Evolutionary conservation across 805 yeast species (phyloP), one percentile per base, ranked within the genome.

Genomic region (Yamadazyma phyllophila): DNA sequence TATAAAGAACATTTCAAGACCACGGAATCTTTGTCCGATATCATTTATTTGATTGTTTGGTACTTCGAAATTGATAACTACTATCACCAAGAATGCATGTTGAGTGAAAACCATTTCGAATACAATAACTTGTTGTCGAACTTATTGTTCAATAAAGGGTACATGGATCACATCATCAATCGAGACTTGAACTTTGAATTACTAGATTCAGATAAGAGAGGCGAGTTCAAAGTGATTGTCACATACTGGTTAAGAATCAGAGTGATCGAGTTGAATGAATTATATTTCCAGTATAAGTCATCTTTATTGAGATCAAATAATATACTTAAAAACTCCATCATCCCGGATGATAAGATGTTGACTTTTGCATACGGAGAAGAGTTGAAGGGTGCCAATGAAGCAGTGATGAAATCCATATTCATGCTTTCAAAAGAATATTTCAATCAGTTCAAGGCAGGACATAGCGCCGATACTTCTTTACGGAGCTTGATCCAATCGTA

Each of bases 201-300:
- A 15, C 17, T 26, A 32, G 20, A 17, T 35, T 26, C 36, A 29
- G 26, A 33, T 32, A 13, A 26, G 13, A 37, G 20, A 7, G 34
- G 36, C 12, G 62, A 54, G 41, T 59, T 56, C 36, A 50, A 45
- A 17, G 10, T 57, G 8, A 43, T 60, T 5, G 52, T 59, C 2
- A 48, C 54, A 26, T 55, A 51, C 35, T 63, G 67, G 68, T 49
- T 59, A n/a, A 59, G 61, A 43, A 41, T 63, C n/a, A 46, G 66
- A 34, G 39, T 58, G n/a, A 48, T 60, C n/a, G 67, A 61, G 41
- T 39, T 62, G 20, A 62, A 58, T 26, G 51, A 48, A 24, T 50
- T 64, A 15, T 63, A 56, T 45, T 62, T 62, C 49, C 69, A 62
- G 44, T 53, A 54, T 32, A 58, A 59, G 37, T 65, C 65, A 1